These are phyloP conservation scores for Fusarium sp. DNA, from an alignment of 2,329 filamentous ascomycete genomes.

Conservation along the genomic window DNA sequence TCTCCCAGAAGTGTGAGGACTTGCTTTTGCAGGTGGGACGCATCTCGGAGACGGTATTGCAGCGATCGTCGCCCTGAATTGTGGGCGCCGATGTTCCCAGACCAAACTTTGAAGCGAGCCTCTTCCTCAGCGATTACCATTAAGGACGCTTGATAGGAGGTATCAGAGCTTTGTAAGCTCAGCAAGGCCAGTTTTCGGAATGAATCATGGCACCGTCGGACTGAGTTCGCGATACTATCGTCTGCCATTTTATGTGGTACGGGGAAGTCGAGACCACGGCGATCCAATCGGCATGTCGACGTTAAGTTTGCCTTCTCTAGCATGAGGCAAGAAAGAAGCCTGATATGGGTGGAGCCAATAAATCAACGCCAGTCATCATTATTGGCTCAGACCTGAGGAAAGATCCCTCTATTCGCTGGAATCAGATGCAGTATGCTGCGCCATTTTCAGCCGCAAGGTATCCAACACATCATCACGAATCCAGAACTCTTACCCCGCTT, in stretches of 20 bases:
- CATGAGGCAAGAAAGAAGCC: no score
- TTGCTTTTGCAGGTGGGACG: slow-evolving; percentile 10
- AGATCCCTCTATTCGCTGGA: no score
- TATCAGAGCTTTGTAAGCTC: neutral
- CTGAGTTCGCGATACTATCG: neutral
- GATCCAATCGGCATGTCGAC: no score
- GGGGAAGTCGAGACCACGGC: no score
- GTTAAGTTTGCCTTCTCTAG: no score
- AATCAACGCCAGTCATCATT: no score
- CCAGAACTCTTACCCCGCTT: neutral
- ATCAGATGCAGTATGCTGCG: neutral
- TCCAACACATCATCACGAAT: neutral
- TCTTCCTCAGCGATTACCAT: neutral
- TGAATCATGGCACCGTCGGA: neutral
- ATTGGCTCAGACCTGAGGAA: no score
- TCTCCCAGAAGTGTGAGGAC: neutral
- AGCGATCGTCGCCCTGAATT: slow-evolving; percentile 8
- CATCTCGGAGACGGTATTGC: slow-evolving; percentile 22
- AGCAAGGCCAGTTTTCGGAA: neutral
- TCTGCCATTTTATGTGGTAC: neutral
- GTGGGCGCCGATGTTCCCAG: slow-evolving; percentile 16
- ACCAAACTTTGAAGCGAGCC: slow-evolving; percentile 33
- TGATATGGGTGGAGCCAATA: no score
- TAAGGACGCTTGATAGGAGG: neutral
- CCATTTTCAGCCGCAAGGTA: neutral